Evolutionary conservation across 495 filamentous ascomycete species (phyloP), one percentile per base, ranked within the genome.

Genomic region (Lophiotrema nucula): DNA sequence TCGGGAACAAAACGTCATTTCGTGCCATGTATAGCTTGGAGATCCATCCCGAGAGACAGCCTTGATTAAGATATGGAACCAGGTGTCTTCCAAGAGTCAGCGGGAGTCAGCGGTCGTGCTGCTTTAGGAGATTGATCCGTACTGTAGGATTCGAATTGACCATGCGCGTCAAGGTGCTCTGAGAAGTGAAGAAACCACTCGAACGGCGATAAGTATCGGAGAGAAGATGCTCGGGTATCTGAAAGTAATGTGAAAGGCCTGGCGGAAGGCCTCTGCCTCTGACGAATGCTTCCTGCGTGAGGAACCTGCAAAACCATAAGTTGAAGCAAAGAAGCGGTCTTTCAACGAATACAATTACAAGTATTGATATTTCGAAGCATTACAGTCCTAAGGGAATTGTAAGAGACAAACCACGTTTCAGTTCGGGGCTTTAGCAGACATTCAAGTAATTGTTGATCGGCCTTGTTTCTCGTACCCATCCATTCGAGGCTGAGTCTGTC

Each of bases 1-100:
- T 25, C 26, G 41, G 15, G 42, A 56, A 47, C 28, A 27, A 39
- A 56, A 56, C 1, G 53, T 56, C 53, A 56, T 35, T 35, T 56
- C 43, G 25, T 56, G 53, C 53, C 53, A 56, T 6, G 21, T 35
- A 23, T 56, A 56, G 53, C 19, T 47, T 47, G 25, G 42, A 42
- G 22, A 60, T 8, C 31, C 8, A 15, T 35, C 31, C 15, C 8
- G 8, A 35, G 31, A 8, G 31, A 35, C n/a, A n/a, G n/a, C 15
- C 31, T 35, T 35, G 31, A 35, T 15, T 8, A 35, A 8, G 31
- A 35, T 8, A 15, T 15, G 31, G 15, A 35, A 35, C 31, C 31
- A 35, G 8, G 31, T 35, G 31, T 8, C 31, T 35, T 15, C 8
- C 31, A 35, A 35, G 15, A 8, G 31, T 35, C 15, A 35, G 31